phyloP scores from a whole-genome alignment of 169 alveolate genomes.

The Plasmodium yoelii region DNA sequence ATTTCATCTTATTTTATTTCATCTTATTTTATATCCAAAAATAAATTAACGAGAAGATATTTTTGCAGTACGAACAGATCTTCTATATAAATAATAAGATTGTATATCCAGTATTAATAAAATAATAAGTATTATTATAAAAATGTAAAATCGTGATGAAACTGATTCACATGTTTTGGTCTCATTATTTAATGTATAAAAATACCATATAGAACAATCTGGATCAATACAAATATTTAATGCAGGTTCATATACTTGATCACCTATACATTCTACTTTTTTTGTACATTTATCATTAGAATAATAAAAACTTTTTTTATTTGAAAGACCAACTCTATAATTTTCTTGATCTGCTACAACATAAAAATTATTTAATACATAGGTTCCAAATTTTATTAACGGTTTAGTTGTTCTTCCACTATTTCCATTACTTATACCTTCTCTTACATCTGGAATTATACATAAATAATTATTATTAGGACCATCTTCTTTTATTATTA shows the following conservation, averaged over 20 bases:
- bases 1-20: no score
- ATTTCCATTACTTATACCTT: slow-evolving; percentile 36
- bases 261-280: slow-evolving; percentile 78
- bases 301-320: slow-evolving; percentile 68
- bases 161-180: slow-evolving; percentile 69
- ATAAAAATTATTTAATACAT: slow-evolving; percentile 81
- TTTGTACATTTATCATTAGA: slow-evolving; percentile 76
- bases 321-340: slow-evolving; percentile 79
- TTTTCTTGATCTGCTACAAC: slow-evolving; percentile 83
- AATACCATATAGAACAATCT: slow-evolving; percentile 82
- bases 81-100: slow-evolving; percentile 66
- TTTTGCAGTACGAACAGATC: slow-evolving; percentile 68
- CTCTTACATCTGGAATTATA: slow-evolving; percentile 80
- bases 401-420: slow-evolving; percentile 82
- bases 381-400: slow-evolving; percentile 82
- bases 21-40: background rate
- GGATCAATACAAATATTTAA: slow-evolving; percentile 85
- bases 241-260: slow-evolving; percentile 82
- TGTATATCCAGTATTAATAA: slow-evolving; percentile 57
- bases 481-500: slow-evolving; percentile 67
- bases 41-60: slow-evolving; percentile 31
- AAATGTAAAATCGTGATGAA: slow-evolving; percentile 40
- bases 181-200: slow-evolving; percentile 79
- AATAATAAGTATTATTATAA: slow-evolving; percentile 14
- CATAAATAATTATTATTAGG: slow-evolving; percentile 65